phyloP scores from a whole-genome alignment of 257 asterid species.

The Mentha longifolia region DNA sequence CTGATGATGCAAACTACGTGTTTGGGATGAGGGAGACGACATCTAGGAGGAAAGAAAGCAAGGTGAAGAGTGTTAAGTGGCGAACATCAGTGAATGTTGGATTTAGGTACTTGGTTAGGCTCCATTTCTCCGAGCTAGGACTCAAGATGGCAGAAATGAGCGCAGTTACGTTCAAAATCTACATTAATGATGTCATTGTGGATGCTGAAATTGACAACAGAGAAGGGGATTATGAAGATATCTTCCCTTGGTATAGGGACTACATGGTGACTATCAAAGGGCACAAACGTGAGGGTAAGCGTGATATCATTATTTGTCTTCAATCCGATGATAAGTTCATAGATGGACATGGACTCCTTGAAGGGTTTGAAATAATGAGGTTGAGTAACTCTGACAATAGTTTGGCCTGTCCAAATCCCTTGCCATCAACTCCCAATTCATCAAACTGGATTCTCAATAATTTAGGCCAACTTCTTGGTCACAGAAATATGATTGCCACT shows the following conservation, averaged over 20 bases:
- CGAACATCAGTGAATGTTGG: conserved; percentile 11
- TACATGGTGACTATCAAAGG: conserved; percentile 18
- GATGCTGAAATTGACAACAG: conserved; percentile 1
- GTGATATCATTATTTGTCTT: conserved; percentile 5
- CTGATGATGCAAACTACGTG: neutral
- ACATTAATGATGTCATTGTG: conserved; percentile 1
- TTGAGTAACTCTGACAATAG: conserved; percentile 15
- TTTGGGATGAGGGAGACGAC: conserved; percentile 12
- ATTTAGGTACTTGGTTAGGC: conserved; percentile 14
- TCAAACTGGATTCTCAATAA: conserved; percentile 11
- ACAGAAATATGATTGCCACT: conserved; percentile 14
- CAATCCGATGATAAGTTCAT: neutral
- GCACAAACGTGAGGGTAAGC: conserved; percentile 8
- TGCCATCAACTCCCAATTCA: neutral
- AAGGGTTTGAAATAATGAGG: conserved; percentile 18
- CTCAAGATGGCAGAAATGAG: conserved; percentile 21
- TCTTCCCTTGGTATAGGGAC: conserved; percentile 9
- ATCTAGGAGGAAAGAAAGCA: conserved; percentile 11
- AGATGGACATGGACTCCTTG: conserved; percentile 8
- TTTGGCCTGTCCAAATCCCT: conserved; percentile 18
- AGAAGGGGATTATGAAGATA: conserved; percentile 1
- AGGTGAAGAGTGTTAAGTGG: conserved; percentile 20
- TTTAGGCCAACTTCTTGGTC: conserved; percentile 7
- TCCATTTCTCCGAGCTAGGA: conserved; percentile 17
- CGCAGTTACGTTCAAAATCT: neutral